Base-by-base conservation (phyloP, 2,329 filamentous ascomycete species). In the Tolypocladium ophioglossoides region DNA sequence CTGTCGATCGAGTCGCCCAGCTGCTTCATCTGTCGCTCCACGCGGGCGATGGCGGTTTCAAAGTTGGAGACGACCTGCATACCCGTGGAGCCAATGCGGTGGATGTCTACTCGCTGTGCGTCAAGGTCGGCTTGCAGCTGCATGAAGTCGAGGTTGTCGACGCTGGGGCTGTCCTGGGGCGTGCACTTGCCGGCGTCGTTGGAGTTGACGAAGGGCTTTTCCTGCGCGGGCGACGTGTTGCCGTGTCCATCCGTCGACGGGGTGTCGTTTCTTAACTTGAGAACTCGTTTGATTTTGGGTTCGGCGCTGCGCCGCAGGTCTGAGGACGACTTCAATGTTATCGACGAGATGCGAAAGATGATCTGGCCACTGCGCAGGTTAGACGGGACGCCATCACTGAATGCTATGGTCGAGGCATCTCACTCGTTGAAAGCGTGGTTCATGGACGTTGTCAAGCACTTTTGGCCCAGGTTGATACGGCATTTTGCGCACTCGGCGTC, bases 381-480 rank as follows among this genome's bases (percentile, higher is more conserved):
- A 60, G 58, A 49, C 9, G 30, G 16, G 38, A n/a, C 12, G 37
- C 7, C 14, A 32, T 30, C 30, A 9, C 30, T 7, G 11, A 20
- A 51, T 32, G 22, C 30, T 20, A 12, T 14, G n/a, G 22, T 24
- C 40, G 37, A 4, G 27, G 18, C 32, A 37, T 57, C 68, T 59
- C 58, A 75, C 74, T 66, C 57, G 20, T 66, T 54, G 27, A 75
- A 55, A 24, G 69, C 66, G 58, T 74, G 71, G 49, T 72, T 72
- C 1, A 62, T 48, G 0, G 70, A 65, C 14, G 64, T 67, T 0
- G 59, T 58, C 10, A 71, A 16, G 58, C 69, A 74, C 52, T 62
- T 64, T 11, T 70, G 61, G 9, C 72, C 72, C 11, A 75, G 41
- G 1, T 63, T 54, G 18, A 63, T 54, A 22, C 54, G 46, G 54